Evolutionary conservation across 768 basidiomycete genomes (phyloP), one percentile per base, ranked within the genome.

Genomic region (Nidularia sp.): DNA sequence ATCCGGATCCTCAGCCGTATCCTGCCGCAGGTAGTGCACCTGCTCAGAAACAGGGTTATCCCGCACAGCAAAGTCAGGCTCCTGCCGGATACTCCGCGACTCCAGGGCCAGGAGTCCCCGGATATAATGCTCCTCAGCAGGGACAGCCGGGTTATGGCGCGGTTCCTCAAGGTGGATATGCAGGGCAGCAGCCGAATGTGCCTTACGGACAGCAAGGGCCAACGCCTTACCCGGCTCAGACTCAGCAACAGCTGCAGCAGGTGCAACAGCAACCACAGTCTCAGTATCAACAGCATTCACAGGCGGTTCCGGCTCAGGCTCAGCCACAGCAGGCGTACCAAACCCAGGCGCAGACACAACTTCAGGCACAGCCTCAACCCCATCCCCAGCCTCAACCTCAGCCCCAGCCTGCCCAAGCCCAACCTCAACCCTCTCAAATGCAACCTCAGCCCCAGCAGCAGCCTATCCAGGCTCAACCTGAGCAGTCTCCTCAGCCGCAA

Each of bases 151-250:
- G 52, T 49, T 72, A 65, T 58, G 67, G 58, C 36, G 62, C 53
- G 50, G 55, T 56, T 29, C 52, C 59, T 54, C 64, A 65, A 57
- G 54, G 66, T 12, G 63, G 63, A 5, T 68, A 70, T 47, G 57
- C 61, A 1, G 68, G 66, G 7, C 67, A 61, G 55, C 76, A 66
- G 58, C 69, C 58, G 9, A 70, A 62, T 55, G 66, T 53, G 36
- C 70, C 64, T 10, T 71, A 70, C 47, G 65, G 66, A 15, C 67
- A 69, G 4, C 73, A 75, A 42, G 76, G 73, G 2, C 71, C 70
- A 32, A 71, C 59, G 6, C 70, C 66, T 25, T 70, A 71, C 55
- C 72, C 76, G 46, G 63, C 60, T 15, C 76, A 64, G 42, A 62
- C 55, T 6, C 61, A 62, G 53, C 58, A 52, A 44, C 58, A 52